A percentile compares a stretch with the other conserved stretches of the same genome.
These are phyloP conservation scores for Epithemia pelagica DNA, from an alignment of 108 stramenopile genomes.

Conservation along the genomic window DNA sequence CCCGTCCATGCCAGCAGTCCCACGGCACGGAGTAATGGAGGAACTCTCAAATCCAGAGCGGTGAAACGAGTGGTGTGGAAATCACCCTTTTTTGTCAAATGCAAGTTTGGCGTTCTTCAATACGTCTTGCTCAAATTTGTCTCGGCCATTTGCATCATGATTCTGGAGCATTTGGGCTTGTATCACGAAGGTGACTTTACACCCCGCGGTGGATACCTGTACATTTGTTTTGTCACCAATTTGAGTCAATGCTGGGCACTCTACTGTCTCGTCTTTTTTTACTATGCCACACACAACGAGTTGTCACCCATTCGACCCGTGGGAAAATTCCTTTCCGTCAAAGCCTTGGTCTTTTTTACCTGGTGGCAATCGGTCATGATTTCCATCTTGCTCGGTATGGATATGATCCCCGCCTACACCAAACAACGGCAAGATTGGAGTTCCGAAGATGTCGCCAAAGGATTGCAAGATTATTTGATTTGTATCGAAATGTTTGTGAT, in stretches of 20 bases:
- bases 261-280: slow-evolving; percentile 93
- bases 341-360: slow-evolving; percentile 93
- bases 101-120: slow-evolving; percentile 88
- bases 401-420: slow-evolving; percentile 73
- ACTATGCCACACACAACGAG: slow-evolving; percentile 88
- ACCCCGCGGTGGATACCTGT: slow-evolving; percentile 71
- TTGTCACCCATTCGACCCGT: slow-evolving; percentile 84
- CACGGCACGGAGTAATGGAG: slow-evolving; percentile 3
- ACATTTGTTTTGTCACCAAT: slow-evolving; percentile 83
- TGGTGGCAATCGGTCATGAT: slow-evolving; percentile 93
- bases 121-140: slow-evolving; percentile 88
- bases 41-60: slow-evolving; percentile 10
- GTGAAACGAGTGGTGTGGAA: slow-evolving; percentile 76
- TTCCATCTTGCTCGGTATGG: slow-evolving; percentile 71
- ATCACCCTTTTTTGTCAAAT: slow-evolving; percentile 78
- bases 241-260: slow-evolving; percentile 94
- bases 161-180: slow-evolving; percentile 55
- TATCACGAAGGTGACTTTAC: slow-evolving; percentile 91
- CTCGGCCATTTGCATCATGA: slow-evolving; percentile 41
- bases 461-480: slow-evolving; percentile 93
- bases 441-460: slow-evolving; percentile 90
- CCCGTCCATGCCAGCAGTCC: not conserved
- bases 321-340: slow-evolving; percentile 92
- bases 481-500: slow-evolving; percentile 97
- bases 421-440: slow-evolving; percentile 49